Base-by-base conservation (phyloP, 176 grass and related monocot genomes). In the Thinopyrum elongatum region DNA sequence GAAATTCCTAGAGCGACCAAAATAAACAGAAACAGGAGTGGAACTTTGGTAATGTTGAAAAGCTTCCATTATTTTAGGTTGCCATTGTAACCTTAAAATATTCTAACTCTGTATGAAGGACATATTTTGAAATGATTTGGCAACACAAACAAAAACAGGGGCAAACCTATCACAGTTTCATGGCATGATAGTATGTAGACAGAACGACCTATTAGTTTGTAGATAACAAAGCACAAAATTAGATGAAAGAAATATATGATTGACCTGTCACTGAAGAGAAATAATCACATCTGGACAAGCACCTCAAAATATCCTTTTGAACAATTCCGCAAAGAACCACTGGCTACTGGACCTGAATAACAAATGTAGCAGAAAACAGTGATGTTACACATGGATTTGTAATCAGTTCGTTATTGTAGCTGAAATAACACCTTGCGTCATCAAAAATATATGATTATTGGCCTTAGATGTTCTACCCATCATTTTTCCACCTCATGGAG, bases 181-280 rank as follows among this genome's bases (percentile, higher is more conserved):
- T 67, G 42, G 29, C 30, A 39, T 57, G 22, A 53, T 36, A 58
- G 34, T 19, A 13, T 1, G 25, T 14, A 57, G 11, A 70, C 46
- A 57, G 49, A 15, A 71, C 14, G 46, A 35, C n/a, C 13, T 68
- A 11, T 25, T 61, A 76, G 70, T 41, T 69, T 76, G 28, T 36
- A 81, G 47, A 49, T 80, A 85, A 77, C 27, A 81, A 9, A 65
- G 77, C 25, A 86, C 30, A 78, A 77, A 17, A 9, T 77, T 36
- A 62, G 73, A 41, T 13, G 5, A 67, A 84, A 80, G 38, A 68
- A 88, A 81, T 8, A 87, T 22, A 76, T 55, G 21, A 25, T 78
- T 65, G 77, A 98, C 95, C 93, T 94, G 95, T 79, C 95, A 93
- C 77, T 98, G 93, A 65, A 98, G 80, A 79, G 93, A 93, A 29